Conservation (phyloP, 257 asterid genomes). For the Nicotiana undulata region DNA sequence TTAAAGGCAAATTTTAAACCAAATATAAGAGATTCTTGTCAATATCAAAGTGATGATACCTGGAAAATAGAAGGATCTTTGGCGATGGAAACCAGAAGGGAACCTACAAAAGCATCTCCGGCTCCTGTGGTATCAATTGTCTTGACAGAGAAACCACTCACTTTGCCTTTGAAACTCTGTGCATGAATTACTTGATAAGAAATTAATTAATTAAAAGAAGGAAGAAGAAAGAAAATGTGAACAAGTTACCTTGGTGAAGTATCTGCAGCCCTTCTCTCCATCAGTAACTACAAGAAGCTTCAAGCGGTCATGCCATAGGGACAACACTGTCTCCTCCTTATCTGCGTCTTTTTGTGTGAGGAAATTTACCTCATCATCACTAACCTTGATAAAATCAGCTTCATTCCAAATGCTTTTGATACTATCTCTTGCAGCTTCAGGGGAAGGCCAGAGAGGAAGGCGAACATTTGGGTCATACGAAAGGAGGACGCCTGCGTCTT, state of each 20-base stretch:
- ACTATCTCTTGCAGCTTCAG: slow-evolving; percentile 26
- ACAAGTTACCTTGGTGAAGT: slow-evolving; percentile 24
- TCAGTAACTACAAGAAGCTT: slow-evolving; percentile 35
- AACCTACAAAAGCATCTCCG: slow-evolving; percentile 44
- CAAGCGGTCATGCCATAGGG: slow-evolving; percentile 29
- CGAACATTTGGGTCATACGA: slow-evolving; percentile 46
- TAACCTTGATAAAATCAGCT: slow-evolving; percentile 45
- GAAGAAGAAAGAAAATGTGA: not conserved
- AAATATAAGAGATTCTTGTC: too few relatives aligned
- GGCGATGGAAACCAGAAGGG: slow-evolving; percentile 29
- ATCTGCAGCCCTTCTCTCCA: slow-evolving; percentile 41
- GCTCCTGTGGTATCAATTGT: slow-evolving; percentile 50
- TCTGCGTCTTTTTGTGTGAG: slow-evolving; percentile 23
- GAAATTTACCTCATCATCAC: slow-evolving; percentile 37
- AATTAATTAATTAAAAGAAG: not conserved
- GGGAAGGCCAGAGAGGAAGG: slow-evolving; percentile 45
- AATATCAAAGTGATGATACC: slow-evolving; percentile 2
- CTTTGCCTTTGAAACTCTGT: slow-evolving; percentile 27
- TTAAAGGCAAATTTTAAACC: too few relatives aligned
- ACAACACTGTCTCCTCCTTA: slow-evolving; percentile 20
- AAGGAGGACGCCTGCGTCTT: slow-evolving; percentile 32
- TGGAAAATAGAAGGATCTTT: slow-evolving; percentile 22
- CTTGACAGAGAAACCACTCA: slow-evolving; percentile 28
- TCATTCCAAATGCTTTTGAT: slow-evolving; percentile 37
- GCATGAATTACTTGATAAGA: not conserved